Base-by-base conservation (phyloP, 2,329 filamentous ascomycete species). In the Dothiorella sarmentorum region DNA sequence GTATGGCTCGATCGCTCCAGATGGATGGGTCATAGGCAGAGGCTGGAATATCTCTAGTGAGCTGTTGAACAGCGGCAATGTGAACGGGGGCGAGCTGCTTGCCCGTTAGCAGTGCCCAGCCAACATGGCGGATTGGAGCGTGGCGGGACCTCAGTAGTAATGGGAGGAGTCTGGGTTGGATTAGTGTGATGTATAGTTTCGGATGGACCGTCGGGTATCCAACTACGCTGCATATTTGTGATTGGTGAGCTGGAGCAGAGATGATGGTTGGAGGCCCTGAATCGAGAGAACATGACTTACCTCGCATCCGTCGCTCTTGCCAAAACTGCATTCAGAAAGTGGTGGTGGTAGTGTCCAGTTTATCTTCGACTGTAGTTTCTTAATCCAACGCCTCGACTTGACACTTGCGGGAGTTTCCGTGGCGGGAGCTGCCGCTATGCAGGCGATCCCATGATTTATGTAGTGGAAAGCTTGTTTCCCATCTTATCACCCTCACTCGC, bases 1-100 rank as follows among this genome's bases (percentile, higher is more conserved):
- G 63, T 17, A 65, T 61, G 6, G 62, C 64, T 5, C 67, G 63
- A 20, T 63, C 63, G 33, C 65, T 60, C 67, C 67, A 69, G 38
- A 58, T 47, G 61, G 65, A 64, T 13, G 67, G 65, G 20, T 69
- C 67, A 38, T 68, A 68, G 9, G 24, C 24, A 11, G 33, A 29
- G 4, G 13, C 13, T 6, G 22, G 7, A 22, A 40, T 22, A 7
- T 17, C 20, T 15, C 24, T 17, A 3, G 49, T 40, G 7, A 53
- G 49, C 13, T 4, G 24, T 11, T 29, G 49, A 10, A 53, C 49
- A 27, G 27, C 22, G 4, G 11, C 22, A 3, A 40, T 29, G 35
- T 40, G 49, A 38, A 27, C 4, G 24, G 31, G n/a, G 17, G 37
- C 49, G 24, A 24, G 35, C 49, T 53, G 10, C 7, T 31, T 13